Base-by-base conservation (phyloP, 164 flowering plant genomes). In the Pachysandra terminalis region DNA sequence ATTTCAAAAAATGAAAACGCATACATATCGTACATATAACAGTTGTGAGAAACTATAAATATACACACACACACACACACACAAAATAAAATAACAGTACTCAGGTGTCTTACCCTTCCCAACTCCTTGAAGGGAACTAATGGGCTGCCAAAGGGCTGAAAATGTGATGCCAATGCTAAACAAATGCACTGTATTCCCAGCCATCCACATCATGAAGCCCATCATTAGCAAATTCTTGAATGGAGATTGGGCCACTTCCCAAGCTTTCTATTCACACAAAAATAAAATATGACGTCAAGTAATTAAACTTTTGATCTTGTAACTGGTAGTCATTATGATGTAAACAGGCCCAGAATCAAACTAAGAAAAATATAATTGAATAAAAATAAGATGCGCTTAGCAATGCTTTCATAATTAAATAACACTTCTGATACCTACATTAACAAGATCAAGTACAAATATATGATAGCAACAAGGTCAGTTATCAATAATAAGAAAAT, bases 171-270 rank as follows among this genome's bases (percentile, higher is more conserved):
- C 99, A 70, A 96, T 90, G 81, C 99, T 96, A 72, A 96, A 96
- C 68, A 96, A 81, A 74, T 96, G 98, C 54, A 96, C 99, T 0
- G 99, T 90, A 77, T 75, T 96, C 69, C 99, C 99, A 77, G 99
- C 93, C 99, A 96, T 96, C 99, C 99, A 96, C 99, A 96, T 96
- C 99, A 96, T 96, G 84, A 96, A 96, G 23, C 90, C 98, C 99
- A 96, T 89, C 99, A 96, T 96, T 15, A 87, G 27, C 81, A 96
- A 85, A 79, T 96, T 96, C 90, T 90, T 96, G 40, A 87, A 72
- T 56, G 99, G 99, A 32, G 97, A 84, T 75, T 90, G 98, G 48
- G 99, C 99, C 71, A 96, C 90, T 78, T 96, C 99, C 99, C 99
- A 96, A 61, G 99, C 99, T 96, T 96, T 96, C 98, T 96, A 71